Conservation (phyloP, 331 rosid species). For the Telfairia occidentalis region DNA sequence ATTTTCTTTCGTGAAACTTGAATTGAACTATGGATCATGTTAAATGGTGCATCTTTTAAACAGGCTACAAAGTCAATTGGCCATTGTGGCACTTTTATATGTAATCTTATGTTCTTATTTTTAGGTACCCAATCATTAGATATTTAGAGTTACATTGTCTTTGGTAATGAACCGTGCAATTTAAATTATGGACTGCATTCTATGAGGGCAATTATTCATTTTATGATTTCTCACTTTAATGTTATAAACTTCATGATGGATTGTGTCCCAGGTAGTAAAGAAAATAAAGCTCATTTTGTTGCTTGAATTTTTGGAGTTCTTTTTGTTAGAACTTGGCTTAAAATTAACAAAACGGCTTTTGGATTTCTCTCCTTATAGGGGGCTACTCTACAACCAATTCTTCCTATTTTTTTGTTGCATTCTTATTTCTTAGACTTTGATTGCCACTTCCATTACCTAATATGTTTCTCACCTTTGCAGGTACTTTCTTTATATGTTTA, state of each 20-base stretch:
- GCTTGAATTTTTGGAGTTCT: neutral
- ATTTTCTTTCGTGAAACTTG: neutral
- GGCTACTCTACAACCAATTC: neutral
- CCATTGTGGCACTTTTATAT: neutral
- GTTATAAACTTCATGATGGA: neutral
- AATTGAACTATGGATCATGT: neutral
- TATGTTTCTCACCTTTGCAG: neutral
- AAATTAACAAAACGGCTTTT: neutral
- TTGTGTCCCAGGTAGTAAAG: neutral
- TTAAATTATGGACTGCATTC: neutral
- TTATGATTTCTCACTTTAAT: neutral
- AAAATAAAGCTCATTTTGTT: neutral
- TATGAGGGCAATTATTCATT: neutral
- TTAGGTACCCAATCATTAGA: neutral
- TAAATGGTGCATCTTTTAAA: neutral
- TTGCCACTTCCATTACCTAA: neutral
- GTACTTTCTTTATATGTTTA: neutral
- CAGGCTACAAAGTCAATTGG: neutral
- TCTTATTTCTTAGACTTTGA: neutral
- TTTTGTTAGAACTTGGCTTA: neutral
- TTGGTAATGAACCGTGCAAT: neutral
- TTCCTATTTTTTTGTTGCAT: neutral
- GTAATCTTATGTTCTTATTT: neutral
- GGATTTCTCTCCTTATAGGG: neutral
- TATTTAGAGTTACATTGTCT: neutral